Conservation (phyloP, 2,329 filamentous ascomycete species). For the Metarhizium anisopliae region DNA sequence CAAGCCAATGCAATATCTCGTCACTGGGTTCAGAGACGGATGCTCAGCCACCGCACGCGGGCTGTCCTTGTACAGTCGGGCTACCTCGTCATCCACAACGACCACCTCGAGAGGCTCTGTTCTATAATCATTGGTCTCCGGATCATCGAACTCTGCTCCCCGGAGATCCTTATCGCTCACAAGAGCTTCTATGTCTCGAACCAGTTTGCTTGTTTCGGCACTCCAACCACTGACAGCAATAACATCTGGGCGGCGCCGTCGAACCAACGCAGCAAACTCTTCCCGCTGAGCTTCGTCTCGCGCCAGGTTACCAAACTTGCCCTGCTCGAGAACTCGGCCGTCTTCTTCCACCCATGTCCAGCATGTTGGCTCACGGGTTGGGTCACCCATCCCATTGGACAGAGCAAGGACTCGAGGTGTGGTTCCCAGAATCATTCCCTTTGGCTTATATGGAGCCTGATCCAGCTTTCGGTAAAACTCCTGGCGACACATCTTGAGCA, state of each 20-base stretch:
- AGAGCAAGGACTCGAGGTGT: slow-evolving; percentile 78
- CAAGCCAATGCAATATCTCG: slow-evolving; percentile 81
- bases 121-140: slow-evolving; percentile 64
- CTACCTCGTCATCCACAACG: slow-evolving; percentile 92
- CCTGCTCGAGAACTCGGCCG: slow-evolving; percentile 78
- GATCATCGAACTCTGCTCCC: slow-evolving; percentile 73
- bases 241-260: slow-evolving; percentile 77
- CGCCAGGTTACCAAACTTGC: slow-evolving; percentile 73
- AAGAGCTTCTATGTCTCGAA: slow-evolving; percentile 71
- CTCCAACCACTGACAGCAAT: slow-evolving; percentile 84
- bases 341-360: slow-evolving; percentile 95
- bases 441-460: slow-evolving; percentile 92
- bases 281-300: slow-evolving; percentile 58
- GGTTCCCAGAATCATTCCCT: slow-evolving; percentile 83
- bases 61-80: slow-evolving; percentile 91
- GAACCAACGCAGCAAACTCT: slow-evolving; percentile 69
- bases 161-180: slow-evolving; percentile 69
- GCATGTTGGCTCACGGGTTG: slow-evolving; percentile 66
- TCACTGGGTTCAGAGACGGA: slow-evolving; percentile 67
- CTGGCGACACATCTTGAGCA: slow-evolving; percentile 80
- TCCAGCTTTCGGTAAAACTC: slow-evolving; percentile 85
- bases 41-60: slow-evolving; percentile 71
- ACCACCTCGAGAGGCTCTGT: slow-evolving; percentile 79
- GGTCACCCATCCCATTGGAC: slow-evolving; percentile 73
- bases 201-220: slow-evolving; percentile 75